Percentiles rank a stretch among this genome's conserved stretches.
Conservation (phyloP, 257 asterid species). For the Solanum bulbocastanum region DNA sequence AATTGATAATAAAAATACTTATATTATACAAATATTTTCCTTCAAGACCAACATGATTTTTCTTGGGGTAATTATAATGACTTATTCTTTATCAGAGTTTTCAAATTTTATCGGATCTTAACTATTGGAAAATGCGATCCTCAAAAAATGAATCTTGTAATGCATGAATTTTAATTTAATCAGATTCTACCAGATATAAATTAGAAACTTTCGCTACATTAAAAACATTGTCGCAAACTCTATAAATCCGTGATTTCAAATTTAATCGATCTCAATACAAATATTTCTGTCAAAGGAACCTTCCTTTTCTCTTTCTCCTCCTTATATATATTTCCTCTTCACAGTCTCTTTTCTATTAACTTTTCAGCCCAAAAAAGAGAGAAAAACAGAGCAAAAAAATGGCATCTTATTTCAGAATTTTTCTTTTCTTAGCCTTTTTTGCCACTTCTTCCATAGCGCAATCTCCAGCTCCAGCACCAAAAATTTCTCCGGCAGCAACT, state of each 20-base stretch:
- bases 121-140: not conserved
- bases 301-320: not conserved
- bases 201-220: not conserved
- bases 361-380: not conserved
- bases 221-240: not conserved
- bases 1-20: not conserved
- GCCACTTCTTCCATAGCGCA: conserved; percentile 56
- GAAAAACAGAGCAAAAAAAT: not conserved
- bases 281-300: not conserved
- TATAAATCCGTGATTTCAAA: not conserved
- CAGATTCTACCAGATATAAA: no score
- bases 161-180: not conserved
- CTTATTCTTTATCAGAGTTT: not conserved
- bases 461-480: conserved; percentile 48
- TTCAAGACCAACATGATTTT: not conserved
- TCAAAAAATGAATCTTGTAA: not conserved
- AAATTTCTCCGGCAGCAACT: conserved; percentile 45
- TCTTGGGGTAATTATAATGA: not conserved
- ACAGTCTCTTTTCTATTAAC: conserved; percentile 9
- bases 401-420: conserved; percentile 30
- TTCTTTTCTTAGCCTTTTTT: conserved; percentile 39
- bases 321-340: conserved; percentile 11
- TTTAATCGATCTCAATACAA: not conserved
- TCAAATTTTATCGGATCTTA: no score
- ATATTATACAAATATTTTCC: not conserved